A percentile compares a stretch with the other conserved stretches of the same genome.
Conservation (phyloP, 192 early-diverging fungal genomes). For the Geosiphon pyriformis region DNA sequence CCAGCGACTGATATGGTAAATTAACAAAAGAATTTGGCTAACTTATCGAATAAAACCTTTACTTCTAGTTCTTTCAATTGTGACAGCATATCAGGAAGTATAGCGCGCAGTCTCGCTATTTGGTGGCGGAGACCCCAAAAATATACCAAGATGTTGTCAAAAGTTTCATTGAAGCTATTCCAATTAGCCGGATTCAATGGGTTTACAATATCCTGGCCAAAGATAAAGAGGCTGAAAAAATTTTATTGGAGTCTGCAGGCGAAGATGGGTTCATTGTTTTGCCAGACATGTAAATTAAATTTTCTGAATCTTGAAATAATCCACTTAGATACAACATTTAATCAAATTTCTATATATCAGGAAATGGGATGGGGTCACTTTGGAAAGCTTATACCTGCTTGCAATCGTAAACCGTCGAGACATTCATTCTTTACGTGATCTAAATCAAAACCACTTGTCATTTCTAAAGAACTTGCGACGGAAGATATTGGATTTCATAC, state of each 20-base stretch:
- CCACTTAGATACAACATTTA: too few relatives aligned
- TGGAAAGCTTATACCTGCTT: constrained; percentile 61
- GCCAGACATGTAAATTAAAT: constrained; percentile 57
- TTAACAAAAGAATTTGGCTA: not conserved
- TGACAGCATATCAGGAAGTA: constrained; percentile 72
- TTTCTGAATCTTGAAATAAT: not conserved
- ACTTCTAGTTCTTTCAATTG: too few relatives aligned
- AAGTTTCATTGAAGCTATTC: constrained; percentile 59
- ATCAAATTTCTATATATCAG: constrained; percentile 23
- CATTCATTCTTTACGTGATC: constrained; percentile 58
- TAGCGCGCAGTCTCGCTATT: constrained; percentile 50
- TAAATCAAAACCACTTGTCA: constrained; percentile 49
- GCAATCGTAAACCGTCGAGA: constrained; percentile 54
- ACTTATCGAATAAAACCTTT: too few relatives aligned
- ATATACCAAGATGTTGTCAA: constrained; percentile 47
- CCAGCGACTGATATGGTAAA: constrained; percentile 57
- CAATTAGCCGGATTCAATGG: constrained; percentile 62
- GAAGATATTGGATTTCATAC: constrained; percentile 42
- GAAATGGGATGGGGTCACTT: constrained; percentile 66
- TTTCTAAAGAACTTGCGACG: constrained; percentile 58
- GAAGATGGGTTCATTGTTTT: constrained; percentile 66
- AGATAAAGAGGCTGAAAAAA: constrained; percentile 55
- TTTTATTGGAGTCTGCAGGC: constrained; percentile 53
- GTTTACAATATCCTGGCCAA: constrained; percentile 72
- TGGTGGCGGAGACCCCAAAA: constrained; percentile 60